Evolutionary conservation across 2,329 filamentous ascomycete species (phyloP).

Genomic region (Zymoseptoria tritici): DNA sequence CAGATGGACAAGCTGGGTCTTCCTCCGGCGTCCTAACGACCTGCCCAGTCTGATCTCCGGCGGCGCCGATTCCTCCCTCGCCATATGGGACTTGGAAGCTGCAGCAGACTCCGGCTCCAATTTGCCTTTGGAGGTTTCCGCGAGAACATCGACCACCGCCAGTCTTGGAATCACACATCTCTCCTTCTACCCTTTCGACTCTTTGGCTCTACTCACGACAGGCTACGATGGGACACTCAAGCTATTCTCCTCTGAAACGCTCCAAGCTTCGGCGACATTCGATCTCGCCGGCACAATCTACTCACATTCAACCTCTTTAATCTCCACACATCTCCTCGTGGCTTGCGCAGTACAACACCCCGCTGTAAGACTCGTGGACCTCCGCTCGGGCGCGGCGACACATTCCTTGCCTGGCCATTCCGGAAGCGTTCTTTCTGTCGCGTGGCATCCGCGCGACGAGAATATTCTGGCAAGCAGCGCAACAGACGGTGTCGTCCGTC

Average conservation of each 20-base stretch:
- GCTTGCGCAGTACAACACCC: slow-evolving; percentile 85
- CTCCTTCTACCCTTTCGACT: slow-evolving; percentile 72
- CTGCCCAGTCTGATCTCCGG: slow-evolving; percentile 65
- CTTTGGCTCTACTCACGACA: slow-evolving; percentile 65
- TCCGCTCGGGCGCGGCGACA: slow-evolving; percentile 68
- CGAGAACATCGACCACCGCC: slow-evolving; percentile 41
- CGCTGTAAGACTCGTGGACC: slow-evolving; percentile 74
- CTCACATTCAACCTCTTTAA: slow-evolving; percentile 68
- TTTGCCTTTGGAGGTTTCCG: slow-evolving; percentile 11
- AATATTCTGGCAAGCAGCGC: slow-evolving; percentile 76
- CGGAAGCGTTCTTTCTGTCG: slow-evolving; percentile 50
- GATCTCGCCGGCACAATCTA: slow-evolving; percentile 62
- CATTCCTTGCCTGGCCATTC: slow-evolving; percentile 45
- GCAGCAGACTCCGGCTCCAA: slow-evolving; percentile 23
- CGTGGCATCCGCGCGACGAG: slow-evolving; percentile 76
- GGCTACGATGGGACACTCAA: slow-evolving; percentile 74
- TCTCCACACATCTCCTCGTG: slow-evolving; percentile 68
- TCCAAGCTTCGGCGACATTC: slow-evolving; percentile 58
- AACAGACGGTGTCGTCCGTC: slow-evolving; percentile 71
- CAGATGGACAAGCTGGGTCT: background rate
- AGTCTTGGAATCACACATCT: slow-evolving; percentile 68
- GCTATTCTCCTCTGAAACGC: slow-evolving; percentile 61
- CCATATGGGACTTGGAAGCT: slow-evolving; percentile 77
- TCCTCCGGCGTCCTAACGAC: background rate
- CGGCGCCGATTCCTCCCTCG: slow-evolving; percentile 75